A percentile compares a stretch with the other conserved stretches of the same genome.
phyloP scores from a whole-genome alignment of 139 green algal species.

The Volvox africanus region DNA sequence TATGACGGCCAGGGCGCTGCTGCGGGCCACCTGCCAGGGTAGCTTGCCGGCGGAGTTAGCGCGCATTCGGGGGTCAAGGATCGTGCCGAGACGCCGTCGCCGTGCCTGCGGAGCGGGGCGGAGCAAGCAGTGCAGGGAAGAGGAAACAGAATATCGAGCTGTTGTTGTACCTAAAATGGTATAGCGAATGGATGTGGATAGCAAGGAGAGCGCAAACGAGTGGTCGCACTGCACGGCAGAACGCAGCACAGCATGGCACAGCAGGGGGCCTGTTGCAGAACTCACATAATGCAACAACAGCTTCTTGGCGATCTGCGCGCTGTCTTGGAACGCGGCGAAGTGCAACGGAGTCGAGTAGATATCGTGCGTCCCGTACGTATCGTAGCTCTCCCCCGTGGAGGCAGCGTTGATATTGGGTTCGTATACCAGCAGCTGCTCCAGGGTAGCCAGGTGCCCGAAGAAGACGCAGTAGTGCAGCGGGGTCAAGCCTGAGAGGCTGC shows the following conservation, averaged over 20 bases:
- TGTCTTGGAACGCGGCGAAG: conserved; percentile 14
- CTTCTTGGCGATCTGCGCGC: not conserved
- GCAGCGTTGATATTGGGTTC: conserved; percentile 30
- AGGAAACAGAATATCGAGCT: not conserved
- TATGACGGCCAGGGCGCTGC: not conserved
- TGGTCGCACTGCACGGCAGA: no score
- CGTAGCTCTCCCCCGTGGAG: conserved; percentile 16
- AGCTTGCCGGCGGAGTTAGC: not conserved
- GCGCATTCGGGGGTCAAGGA: conserved; percentile 22
- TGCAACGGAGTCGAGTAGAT: conserved; percentile 31
- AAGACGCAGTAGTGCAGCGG: conserved; percentile 34
- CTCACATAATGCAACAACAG: conserved; percentile 34
- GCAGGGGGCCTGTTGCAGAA: not conserved
- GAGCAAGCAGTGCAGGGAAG: not conserved
- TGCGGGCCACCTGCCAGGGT: conserved; percentile 19
- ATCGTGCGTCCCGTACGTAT: not conserved
- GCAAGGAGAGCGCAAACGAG: no score
- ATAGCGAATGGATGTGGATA: no score
- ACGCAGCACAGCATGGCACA: not conserved
- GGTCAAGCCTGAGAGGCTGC: conserved; percentile 5
- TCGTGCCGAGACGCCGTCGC: not conserved
- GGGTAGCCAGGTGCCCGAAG: not conserved
- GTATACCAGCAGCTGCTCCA: not conserved
- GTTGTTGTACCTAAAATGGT: no score
- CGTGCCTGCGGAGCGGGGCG: not conserved